Conservation (phyloP, 768 basidiomycete genomes). For the Suillus subluteus region DNA sequence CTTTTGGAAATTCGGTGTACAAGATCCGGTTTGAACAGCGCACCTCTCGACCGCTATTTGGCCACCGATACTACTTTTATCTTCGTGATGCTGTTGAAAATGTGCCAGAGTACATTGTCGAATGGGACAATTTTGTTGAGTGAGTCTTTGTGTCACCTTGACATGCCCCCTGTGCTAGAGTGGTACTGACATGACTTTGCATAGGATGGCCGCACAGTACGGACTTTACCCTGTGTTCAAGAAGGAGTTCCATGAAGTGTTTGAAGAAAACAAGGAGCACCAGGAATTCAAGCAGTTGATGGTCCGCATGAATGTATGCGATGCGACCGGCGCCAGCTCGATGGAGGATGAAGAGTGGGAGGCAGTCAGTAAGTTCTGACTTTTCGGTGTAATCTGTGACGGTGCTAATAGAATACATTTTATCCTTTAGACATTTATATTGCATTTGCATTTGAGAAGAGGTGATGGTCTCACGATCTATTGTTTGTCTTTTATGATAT, state of each 20-base stretch:
- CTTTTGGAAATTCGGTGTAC: conserved; percentile 92
- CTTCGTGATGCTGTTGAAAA: conserved; percentile 95
- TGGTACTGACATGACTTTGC: conserved; percentile 18
- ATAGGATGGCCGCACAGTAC: conserved; percentile 84
- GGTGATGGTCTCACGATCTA: conserved; percentile 24
- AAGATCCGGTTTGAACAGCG: conserved; percentile 84
- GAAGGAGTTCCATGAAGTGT: conserved; percentile 90
- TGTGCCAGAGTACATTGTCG: conserved; percentile 97
- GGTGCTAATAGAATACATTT: conserved; percentile 6
- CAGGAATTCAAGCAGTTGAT: conserved; percentile 84
- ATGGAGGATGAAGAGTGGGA: conserved; percentile 99
- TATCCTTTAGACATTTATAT: conserved; percentile 79
- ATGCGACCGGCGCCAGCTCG: conserved; percentile 80
- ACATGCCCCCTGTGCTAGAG: background rate
- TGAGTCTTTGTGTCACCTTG: conserved; percentile 39
- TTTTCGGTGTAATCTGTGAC: background rate
- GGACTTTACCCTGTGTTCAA: conserved; percentile 74
- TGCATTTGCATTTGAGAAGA: conserved; percentile 89
- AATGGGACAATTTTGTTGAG: conserved; percentile 91
- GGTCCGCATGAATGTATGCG: conserved; percentile 90
- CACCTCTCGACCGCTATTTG: conserved; percentile 65
- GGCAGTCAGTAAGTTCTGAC: conserved; percentile 83
- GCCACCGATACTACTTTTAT: conserved; percentile 94
- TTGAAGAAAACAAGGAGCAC: conserved; percentile 76
- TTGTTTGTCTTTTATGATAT: conserved; percentile 12